These are phyloP conservation scores for Syncephalis fuscata DNA, from an alignment of 371 early-diverging fungal species.

Conservation along the genomic window DNA sequence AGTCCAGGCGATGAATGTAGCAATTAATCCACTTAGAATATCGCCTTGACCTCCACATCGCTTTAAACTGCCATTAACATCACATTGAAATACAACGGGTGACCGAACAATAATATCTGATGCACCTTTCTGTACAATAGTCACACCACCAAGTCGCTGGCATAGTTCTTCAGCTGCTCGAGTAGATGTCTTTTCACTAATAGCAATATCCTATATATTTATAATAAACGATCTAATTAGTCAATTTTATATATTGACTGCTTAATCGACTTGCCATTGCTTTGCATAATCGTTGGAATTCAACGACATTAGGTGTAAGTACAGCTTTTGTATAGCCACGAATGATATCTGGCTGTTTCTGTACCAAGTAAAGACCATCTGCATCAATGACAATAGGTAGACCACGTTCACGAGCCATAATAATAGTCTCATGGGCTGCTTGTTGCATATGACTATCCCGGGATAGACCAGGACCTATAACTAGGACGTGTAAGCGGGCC, in stretches of 20 bases:
- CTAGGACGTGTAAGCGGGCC: slow-evolving; percentile 63
- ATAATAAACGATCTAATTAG: slow-evolving; percentile 2
- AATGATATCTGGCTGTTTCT: slow-evolving; percentile 49
- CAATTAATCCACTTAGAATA: slow-evolving; percentile 76
- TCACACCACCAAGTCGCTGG: slow-evolving; percentile 40
- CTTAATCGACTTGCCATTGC: slow-evolving; percentile 22
- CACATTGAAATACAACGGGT: slow-evolving; percentile 33
- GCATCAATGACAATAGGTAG: slow-evolving; percentile 86
- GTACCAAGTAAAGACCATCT: slow-evolving; percentile 69
- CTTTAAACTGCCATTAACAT: slow-evolving; percentile 47
- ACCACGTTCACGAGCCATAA: slow-evolving; percentile 29
- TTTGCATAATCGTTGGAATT: slow-evolving; percentile 68
- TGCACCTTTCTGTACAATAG: slow-evolving; percentile 73
- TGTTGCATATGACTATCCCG: slow-evolving; percentile 50
- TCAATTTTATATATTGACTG: background rate
- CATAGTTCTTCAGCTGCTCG: slow-evolving; percentile 20
- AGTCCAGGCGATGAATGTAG: slow-evolving; percentile 81
- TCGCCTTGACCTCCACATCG: slow-evolving; percentile 99
- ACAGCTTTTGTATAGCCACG: slow-evolving; percentile 56
- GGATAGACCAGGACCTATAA: slow-evolving; percentile 86
- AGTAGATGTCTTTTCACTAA: slow-evolving; percentile 14
- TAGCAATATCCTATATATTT: slow-evolving; percentile 18
- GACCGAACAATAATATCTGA: slow-evolving; percentile 70
- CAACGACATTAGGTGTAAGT: slow-evolving; percentile 82
- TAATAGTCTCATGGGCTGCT: slow-evolving; percentile 35